A percentile compares a stretch with the other conserved stretches of the same genome.
These are phyloP conservation scores for Adansonia rubrostipa DNA, from an alignment of 441 rosid species.

Conservation along the genomic window DNA sequence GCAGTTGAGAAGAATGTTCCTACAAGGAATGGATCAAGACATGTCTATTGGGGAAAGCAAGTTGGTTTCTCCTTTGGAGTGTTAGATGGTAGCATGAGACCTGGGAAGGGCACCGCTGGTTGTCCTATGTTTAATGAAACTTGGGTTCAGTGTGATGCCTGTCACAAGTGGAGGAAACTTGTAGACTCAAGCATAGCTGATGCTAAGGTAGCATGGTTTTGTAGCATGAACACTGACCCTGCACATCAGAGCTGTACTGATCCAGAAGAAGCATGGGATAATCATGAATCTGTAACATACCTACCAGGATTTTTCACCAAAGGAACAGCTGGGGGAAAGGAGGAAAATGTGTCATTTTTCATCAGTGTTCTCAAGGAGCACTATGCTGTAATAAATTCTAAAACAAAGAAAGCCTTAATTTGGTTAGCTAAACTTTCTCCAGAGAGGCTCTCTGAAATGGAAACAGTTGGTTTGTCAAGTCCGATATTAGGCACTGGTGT, in stretches of 20 bases:
- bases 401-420: constrained; percentile 66
- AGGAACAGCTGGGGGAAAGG: constrained; percentile 64
- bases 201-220: constrained; percentile 79
- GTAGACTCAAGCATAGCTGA: constrained; percentile 46
- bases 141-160: constrained; percentile 96
- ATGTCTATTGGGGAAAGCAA: constrained; percentile 27
- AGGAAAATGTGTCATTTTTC: constrained; percentile 75
- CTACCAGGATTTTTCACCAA: constrained; percentile 78
- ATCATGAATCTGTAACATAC: constrained; percentile 53
- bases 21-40: constrained; percentile 43
- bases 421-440: constrained; percentile 81
- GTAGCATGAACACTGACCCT: constrained; percentile 85
- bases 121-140: constrained; percentile 47
- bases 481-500: constrained; percentile 57
- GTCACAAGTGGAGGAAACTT: constrained; percentile 91
- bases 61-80: constrained; percentile 29
- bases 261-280: constrained; percentile 84
- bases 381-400: constrained; percentile 50
- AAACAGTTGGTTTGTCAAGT: constrained; percentile 73
- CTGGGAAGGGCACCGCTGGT: constrained; percentile 41
- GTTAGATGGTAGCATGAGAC: constrained; percentile 40
- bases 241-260: constrained; percentile 66
- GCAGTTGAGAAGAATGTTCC: constrained; percentile 38
- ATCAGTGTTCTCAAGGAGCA: constrained; percentile 72
- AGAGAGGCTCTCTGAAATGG: constrained; percentile 82